A percentile compares a stretch with the other conserved stretches of the same genome.
Conservation (phyloP, 2,329 filamentous ascomycete species). For the Coniosporium tulheliwenetii region DNA sequence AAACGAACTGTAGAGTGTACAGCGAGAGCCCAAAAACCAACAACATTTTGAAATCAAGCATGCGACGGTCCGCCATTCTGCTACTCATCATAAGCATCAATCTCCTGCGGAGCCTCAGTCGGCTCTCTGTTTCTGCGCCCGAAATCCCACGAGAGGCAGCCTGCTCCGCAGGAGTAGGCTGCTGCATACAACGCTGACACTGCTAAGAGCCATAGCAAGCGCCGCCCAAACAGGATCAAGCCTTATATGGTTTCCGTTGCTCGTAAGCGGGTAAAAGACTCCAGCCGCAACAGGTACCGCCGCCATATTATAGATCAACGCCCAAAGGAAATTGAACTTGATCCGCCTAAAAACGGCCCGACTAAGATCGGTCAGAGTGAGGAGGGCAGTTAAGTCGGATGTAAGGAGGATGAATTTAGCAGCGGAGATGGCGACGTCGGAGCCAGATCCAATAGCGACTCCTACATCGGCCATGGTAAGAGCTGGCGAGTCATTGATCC, state of each 20-base stretch:
- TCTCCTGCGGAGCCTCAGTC: too few relatives aligned
- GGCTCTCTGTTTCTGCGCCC: conserved; percentile 44
- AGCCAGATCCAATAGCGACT: conserved; percentile 67
- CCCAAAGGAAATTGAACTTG: conserved; percentile 76
- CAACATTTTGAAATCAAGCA: too few relatives aligned
- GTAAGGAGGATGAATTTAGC: conserved; percentile 70
- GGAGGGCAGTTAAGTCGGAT: conserved; percentile 51
- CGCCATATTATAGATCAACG: conserved; percentile 63
- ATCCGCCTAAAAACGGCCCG: conserved; percentile 60
- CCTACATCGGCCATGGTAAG: conserved; percentile 68
- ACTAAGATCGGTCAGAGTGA: conserved; percentile 59
- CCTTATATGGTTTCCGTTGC: conserved; percentile 37
- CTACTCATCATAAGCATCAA: too few relatives aligned
- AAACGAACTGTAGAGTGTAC: too few relatives aligned
- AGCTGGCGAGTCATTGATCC: conserved; percentile 75
- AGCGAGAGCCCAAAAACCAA: too few relatives aligned
- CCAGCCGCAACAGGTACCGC: conserved; percentile 72
- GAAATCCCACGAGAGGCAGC: conserved; percentile 28
- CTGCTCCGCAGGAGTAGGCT: conserved; percentile 52
- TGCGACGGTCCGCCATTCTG: too few relatives aligned
- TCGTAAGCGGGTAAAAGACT: conserved; percentile 49
- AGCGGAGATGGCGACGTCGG: conserved; percentile 71
- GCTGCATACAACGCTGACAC: conserved; percentile 74
- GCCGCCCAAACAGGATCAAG: conserved; percentile 75
- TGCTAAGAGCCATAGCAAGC: conserved; percentile 84